These are phyloP conservation scores for Cystobasidiaceae sp. DNA, from an alignment of 1,284 basidiomycete species.

Conservation along the genomic window DNA sequence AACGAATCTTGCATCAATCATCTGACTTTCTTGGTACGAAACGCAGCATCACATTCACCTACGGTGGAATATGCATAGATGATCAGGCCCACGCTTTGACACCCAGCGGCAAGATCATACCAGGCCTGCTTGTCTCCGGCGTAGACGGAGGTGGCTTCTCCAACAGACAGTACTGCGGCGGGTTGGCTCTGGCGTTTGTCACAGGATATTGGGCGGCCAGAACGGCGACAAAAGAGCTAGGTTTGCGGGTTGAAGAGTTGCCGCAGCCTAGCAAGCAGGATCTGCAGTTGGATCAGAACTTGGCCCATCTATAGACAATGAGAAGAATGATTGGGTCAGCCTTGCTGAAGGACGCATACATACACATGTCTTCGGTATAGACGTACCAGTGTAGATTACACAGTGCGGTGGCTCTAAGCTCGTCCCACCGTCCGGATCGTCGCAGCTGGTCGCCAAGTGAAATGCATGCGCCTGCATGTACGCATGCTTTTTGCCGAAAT, in stretches of 20 bases:
- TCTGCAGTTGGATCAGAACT: too few species aligned
- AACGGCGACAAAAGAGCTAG: neutral
- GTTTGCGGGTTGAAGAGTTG: neutral
- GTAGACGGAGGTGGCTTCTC: neutral
- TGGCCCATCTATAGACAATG: too few species aligned
- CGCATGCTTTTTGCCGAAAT: too few species aligned
- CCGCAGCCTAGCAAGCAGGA: neutral
- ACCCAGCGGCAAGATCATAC: neutral
- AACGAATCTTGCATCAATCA: neutral
- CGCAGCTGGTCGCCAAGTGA: too few species aligned
- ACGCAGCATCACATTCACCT: neutral
- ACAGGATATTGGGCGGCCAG: neutral
- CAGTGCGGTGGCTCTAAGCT: too few species aligned
- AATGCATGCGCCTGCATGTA: too few species aligned
- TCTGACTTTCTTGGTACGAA: neutral
- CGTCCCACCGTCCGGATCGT: too few species aligned
- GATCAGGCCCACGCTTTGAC: neutral
- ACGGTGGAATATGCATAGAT: neutral
- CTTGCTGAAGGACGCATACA: too few species aligned
- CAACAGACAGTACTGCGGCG: neutral
- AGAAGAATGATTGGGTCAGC: too few species aligned
- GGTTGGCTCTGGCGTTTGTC: neutral
- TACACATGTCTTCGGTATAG: too few species aligned
- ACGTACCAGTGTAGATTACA: too few species aligned
- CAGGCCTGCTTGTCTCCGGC: neutral